These are phyloP conservation scores for Saturnispora gosingensis DNA, from an alignment of 805 yeast species.

Conservation along the genomic window DNA sequence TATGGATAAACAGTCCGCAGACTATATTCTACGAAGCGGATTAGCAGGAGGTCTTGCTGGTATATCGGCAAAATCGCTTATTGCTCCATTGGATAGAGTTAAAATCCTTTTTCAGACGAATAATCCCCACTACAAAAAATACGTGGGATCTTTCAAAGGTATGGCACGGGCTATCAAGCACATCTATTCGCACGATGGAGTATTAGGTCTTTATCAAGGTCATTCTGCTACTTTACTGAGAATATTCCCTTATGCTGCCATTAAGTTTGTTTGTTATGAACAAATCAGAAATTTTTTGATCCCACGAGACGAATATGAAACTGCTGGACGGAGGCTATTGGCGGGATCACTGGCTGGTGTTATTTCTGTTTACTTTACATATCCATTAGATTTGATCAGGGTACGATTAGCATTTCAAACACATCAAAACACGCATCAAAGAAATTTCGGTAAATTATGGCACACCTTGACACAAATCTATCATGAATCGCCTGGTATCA, in stretches of 20 bases:
- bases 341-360: slow-evolving; percentile 92
- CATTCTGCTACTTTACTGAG: slow-evolving; percentile 88
- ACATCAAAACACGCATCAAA: slow-evolving; percentile 22
- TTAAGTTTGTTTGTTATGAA: slow-evolving; percentile 93
- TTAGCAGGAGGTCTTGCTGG: slow-evolving; percentile 95
- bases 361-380: slow-evolving; percentile 76
- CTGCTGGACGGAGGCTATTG: slow-evolving; percentile 67
- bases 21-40: slow-evolving; percentile 77
- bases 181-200: slow-evolving; percentile 63
- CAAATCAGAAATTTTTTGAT: slow-evolving; percentile 76
- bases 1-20: slow-evolving; percentile 61
- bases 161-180: slow-evolving; percentile 59
- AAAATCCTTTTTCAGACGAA: slow-evolving; percentile 93
- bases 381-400: slow-evolving; percentile 84
- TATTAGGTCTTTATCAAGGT: slow-evolving; percentile 82
- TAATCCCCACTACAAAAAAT: slow-evolving; percentile 77
- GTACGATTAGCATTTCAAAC: slow-evolving; percentile 92
- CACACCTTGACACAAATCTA: slow-evolving; percentile 25
- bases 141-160: slow-evolving; percentile 73
- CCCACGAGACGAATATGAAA: slow-evolving; percentile 66
- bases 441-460: slow-evolving; percentile 26
- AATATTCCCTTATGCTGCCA: slow-evolving; percentile 94
- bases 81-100: slow-evolving; percentile 93
- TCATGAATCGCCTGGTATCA: slow-evolving; percentile 27
- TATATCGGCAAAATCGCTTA: slow-evolving; percentile 86